Evolutionary conservation across 192 early-diverging fungal species (phyloP).

Genomic region (Endogone sp.): DNA sequence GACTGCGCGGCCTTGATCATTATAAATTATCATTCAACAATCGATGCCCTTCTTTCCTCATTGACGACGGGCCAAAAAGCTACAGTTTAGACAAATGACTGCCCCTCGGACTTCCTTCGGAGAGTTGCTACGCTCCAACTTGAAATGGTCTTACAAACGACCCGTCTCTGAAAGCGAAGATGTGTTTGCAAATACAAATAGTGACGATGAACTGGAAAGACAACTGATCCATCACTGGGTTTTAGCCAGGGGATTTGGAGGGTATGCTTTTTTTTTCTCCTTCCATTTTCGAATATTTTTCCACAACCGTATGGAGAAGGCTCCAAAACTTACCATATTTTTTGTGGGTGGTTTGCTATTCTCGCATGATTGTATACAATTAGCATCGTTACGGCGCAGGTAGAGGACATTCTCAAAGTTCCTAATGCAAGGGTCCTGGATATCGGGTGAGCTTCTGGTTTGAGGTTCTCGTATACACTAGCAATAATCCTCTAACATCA

Average conservation of each 20-base stretch:
- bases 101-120: background rate
- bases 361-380: background rate
- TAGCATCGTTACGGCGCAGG: background rate
- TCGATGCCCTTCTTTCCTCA: too few species aligned
- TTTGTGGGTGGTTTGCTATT: background rate
- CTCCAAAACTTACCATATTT: too few species aligned
- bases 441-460: background rate
- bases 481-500: background rate
- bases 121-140: background rate
- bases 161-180: background rate
- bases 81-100: too few species aligned
- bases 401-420: background rate
- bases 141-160: background rate
- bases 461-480: background rate
- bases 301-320: background rate
- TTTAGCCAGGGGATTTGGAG: background rate
- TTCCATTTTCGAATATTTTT: background rate
- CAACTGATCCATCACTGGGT: background rate
- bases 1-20: too few species aligned
- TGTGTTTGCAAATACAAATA: background rate
- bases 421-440: background rate
- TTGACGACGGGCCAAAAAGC: too few species aligned
- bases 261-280: background rate
- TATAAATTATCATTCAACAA: too few species aligned
- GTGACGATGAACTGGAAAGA: background rate